A percentile compares a stretch with the other conserved stretches of the same genome.
phyloP scores from a whole-genome alignment of 768 basidiomycete species.

The Serendipita sp. region DNA sequence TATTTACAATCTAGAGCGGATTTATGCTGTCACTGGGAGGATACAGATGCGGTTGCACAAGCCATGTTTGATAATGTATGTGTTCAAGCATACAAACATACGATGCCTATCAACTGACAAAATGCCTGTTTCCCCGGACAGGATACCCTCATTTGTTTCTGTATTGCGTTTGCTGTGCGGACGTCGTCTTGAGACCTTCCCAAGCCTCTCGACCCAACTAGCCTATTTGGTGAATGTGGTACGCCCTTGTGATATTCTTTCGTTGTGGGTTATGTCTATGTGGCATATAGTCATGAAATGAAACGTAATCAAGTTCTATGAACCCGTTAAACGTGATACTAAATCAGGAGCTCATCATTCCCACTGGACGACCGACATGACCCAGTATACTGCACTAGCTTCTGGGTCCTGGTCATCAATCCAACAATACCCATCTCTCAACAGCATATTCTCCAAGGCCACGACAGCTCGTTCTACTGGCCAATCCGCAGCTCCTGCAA shows the following conservation, averaged over 20 bases:
- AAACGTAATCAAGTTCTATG: background rate
- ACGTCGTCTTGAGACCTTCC: constrained; percentile 14
- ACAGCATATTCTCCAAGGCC: constrained; percentile 78
- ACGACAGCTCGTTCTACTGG: constrained; percentile 53
- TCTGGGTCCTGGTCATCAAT: constrained; percentile 73
- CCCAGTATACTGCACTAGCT: constrained; percentile 61
- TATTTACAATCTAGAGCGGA: constrained; percentile 37
- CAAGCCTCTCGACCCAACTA: background rate
- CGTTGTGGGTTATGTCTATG: background rate
- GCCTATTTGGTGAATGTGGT: background rate
- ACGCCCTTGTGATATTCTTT: background rate
- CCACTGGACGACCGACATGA: constrained; percentile 79
- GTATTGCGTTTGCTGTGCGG: constrained; percentile 45
- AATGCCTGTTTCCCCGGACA: constrained; percentile 16
- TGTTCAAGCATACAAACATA: constrained; percentile 10
- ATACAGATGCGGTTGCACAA: constrained; percentile 58
- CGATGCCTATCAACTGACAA: too few relatives aligned
- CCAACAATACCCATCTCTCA: constrained; percentile 88
- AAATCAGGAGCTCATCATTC: constrained; percentile 19
- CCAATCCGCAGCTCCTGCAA: constrained; percentile 59
- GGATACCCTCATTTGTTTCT: constrained; percentile 58
- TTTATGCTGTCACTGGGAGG: constrained; percentile 79
- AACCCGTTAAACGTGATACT: background rate
- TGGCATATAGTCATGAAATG: background rate
- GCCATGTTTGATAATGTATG: constrained; percentile 68